These are phyloP conservation scores for Leonotis leonurus DNA, from an alignment of 257 asterid species.

Conservation along the genomic window DNA sequence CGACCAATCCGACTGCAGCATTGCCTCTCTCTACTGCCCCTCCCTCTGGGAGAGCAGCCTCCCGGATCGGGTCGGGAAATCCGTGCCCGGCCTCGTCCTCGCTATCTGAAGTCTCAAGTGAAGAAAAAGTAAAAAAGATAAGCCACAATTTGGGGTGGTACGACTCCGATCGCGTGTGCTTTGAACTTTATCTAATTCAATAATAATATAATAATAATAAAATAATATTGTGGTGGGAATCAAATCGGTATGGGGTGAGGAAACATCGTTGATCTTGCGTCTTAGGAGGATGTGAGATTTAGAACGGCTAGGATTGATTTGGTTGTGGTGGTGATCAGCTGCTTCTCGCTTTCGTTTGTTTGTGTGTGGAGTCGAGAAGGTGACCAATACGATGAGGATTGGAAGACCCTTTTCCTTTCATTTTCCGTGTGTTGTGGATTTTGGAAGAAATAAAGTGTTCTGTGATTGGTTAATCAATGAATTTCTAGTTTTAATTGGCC, in stretches of 20 bases:
- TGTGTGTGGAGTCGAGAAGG: slow-evolving; percentile 9
- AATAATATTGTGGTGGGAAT: neutral
- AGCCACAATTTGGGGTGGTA: neutral
- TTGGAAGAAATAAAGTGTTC: slow-evolving; percentile 21
- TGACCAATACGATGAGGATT: slow-evolving; percentile 27
- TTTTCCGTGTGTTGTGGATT: slow-evolving; percentile 17
- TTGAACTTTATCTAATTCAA: neutral
- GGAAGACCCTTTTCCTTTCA: slow-evolving; percentile 17
- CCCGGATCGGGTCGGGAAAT: slow-evolving; percentile 67
- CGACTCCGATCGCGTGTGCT: neutral
- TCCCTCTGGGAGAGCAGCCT: slow-evolving; percentile 87
- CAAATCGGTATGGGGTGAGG: slow-evolving; percentile 31
- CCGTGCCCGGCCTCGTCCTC: slow-evolving; percentile 73
- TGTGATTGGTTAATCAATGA: slow-evolving; percentile 2
- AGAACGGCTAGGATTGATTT: slow-evolving; percentile 16
- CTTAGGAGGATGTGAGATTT: slow-evolving; percentile 32
- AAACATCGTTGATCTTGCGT: slow-evolving; percentile 25
- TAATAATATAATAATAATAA: neutral
- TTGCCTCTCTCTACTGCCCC: slow-evolving; percentile 50
- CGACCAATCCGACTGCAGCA: slow-evolving; percentile 16
- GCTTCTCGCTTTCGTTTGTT: slow-evolving; percentile 7
- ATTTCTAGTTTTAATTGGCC: neutral
- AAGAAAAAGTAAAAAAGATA: neutral
- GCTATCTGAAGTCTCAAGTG: slow-evolving; percentile 18
- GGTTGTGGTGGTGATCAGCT: slow-evolving; percentile 13